A percentile compares a stretch with the other conserved stretches of the same genome.
Conservation (phyloP, 2,329 filamentous ascomycete genomes). For the Rutstroemia sp. region DNA sequence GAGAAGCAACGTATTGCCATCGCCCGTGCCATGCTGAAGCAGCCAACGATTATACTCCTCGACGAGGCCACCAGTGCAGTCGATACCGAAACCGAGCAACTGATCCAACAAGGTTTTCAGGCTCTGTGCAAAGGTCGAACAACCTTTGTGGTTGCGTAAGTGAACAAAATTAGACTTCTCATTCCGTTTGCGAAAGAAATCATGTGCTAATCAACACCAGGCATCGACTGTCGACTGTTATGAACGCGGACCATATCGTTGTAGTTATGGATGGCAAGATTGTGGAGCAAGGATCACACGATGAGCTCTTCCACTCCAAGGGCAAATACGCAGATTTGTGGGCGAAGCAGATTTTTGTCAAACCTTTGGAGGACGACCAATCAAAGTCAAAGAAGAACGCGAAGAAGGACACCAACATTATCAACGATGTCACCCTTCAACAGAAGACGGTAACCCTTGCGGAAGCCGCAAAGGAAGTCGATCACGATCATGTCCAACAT, state of each 20-base stretch:
- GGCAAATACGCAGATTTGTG: constrained; percentile 47
- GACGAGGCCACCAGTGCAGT: constrained; percentile 93
- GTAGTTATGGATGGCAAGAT: constrained; percentile 45
- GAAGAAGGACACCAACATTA: constrained; percentile 21
- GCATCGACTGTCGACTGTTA: constrained; percentile 46
- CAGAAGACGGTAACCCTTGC: constrained; percentile 15
- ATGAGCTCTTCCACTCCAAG: constrained; percentile 37
- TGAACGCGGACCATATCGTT: constrained; percentile 45
- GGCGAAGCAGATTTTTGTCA: constrained; percentile 37
- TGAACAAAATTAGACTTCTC: neutral
- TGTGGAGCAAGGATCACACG: constrained; percentile 44
- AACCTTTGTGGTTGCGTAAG: constrained; percentile 34
- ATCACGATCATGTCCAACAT: constrained; percentile 9
- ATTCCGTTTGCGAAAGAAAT: neutral
- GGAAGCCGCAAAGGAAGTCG: constrained; percentile 14
- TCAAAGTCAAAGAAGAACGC: constrained; percentile 21
- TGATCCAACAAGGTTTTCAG: constrained; percentile 61
- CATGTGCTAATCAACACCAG: constrained; percentile 17
- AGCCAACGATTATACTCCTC: constrained; percentile 84
- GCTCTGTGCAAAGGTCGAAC: constrained; percentile 44
- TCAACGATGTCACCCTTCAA: constrained; percentile 25
- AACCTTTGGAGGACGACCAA: constrained; percentile 15
- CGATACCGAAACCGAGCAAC: constrained; percentile 88
- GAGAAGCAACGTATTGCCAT: constrained; percentile 85
- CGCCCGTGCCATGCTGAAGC: constrained; percentile 82